These are phyloP conservation scores for Dactylorhiza incarnata DNA, from an alignment of 106 monocot genomes.

Conservation along the genomic window DNA sequence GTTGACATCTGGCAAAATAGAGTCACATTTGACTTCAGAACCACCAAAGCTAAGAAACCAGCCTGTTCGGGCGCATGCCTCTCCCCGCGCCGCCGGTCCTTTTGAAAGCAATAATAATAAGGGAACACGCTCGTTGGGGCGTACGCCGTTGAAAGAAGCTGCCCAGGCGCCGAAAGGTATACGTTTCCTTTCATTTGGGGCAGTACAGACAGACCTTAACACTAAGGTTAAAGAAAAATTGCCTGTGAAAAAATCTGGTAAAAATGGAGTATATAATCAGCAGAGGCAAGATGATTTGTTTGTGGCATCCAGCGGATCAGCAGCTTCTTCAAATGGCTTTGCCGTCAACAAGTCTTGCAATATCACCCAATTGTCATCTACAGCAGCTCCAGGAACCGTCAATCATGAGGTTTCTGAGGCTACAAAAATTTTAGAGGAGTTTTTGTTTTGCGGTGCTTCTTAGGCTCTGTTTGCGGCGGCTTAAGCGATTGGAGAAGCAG, in stretches of 20 bases:
- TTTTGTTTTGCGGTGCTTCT: slow-evolving; percentile 42
- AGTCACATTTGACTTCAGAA: slow-evolving; percentile 16
- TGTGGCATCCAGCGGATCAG: background rate
- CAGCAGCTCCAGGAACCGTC: background rate
- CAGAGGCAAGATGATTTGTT: slow-evolving; percentile 16
- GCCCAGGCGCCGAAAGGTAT: slow-evolving; percentile 50
- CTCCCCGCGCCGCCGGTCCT: background rate
- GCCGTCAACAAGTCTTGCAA: background rate
- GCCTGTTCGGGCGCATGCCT: background rate
- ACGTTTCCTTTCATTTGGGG: slow-evolving; percentile 66
- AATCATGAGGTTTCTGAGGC: slow-evolving; percentile 43
- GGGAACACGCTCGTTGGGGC: background rate
- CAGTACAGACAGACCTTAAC: slow-evolving; percentile 6
- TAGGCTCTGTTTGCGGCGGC: too few species aligned
- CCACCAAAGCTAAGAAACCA: slow-evolving; percentile 11
- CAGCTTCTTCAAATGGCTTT: background rate
- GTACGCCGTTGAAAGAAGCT: slow-evolving; percentile 15
- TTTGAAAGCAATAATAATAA: slow-evolving; percentile 3
- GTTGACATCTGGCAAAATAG: background rate
- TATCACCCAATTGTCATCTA: background rate
- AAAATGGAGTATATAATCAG: slow-evolving; percentile 4
- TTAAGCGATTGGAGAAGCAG: too few species aligned
- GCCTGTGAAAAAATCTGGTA: slow-evolving; percentile 9
- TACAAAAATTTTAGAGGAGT: slow-evolving; percentile 70
- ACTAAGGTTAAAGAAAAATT: slow-evolving; percentile 9